These are phyloP conservation scores for Mollisia scopiformis DNA, from an alignment of 2,329 filamentous ascomycete species.

Conservation along the genomic window DNA sequence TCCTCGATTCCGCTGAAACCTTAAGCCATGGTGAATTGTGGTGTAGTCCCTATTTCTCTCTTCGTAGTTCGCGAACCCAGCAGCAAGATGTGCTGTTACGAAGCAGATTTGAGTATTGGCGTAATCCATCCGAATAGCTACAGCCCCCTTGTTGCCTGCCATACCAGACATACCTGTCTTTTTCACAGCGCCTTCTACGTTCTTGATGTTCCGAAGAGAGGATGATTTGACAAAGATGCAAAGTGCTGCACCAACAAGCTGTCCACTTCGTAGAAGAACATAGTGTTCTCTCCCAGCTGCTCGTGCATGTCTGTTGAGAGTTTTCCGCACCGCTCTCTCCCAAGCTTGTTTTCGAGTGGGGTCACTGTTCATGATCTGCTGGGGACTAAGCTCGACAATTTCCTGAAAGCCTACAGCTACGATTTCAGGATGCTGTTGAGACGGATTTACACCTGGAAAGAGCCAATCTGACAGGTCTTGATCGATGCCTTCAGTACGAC, in stretches of 20 bases:
- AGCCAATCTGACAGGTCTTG: slow-evolving; percentile 87
- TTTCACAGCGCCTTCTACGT: slow-evolving; percentile 94
- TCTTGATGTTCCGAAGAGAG: slow-evolving; percentile 81
- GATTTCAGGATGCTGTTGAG: slow-evolving; percentile 75
- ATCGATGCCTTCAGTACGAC: slow-evolving; percentile 75
- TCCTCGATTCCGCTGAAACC: slow-evolving; percentile 86
- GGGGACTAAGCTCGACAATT: slow-evolving; percentile 95
- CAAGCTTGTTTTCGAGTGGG: slow-evolving; percentile 82
- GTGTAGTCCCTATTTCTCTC: slow-evolving; percentile 92
- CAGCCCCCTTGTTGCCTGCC: slow-evolving; percentile 96
- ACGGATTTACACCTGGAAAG: slow-evolving; percentile 63
- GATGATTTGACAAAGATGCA: slow-evolving; percentile 88
- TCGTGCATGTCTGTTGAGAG: slow-evolving; percentile 73
- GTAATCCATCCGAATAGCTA: slow-evolving; percentile 94
- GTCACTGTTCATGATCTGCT: slow-evolving; percentile 99
- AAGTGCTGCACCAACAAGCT: slow-evolving; percentile 90
- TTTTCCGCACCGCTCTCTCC: slow-evolving; percentile 80
- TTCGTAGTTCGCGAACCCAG: slow-evolving; percentile 95
- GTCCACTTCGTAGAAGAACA: slow-evolving; percentile 86
- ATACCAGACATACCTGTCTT: slow-evolving; percentile 95
- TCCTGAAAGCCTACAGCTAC: slow-evolving; percentile 94
- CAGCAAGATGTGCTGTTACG: slow-evolving; percentile 93
- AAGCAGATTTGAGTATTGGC: slow-evolving; percentile 93
- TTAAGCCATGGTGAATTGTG: slow-evolving; percentile 69
- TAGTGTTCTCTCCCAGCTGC: slow-evolving; percentile 74